These are phyloP conservation scores for Tetrahymena malaccensis DNA, from an alignment of 73 alveolate genomes.

Conservation along the genomic window DNA sequence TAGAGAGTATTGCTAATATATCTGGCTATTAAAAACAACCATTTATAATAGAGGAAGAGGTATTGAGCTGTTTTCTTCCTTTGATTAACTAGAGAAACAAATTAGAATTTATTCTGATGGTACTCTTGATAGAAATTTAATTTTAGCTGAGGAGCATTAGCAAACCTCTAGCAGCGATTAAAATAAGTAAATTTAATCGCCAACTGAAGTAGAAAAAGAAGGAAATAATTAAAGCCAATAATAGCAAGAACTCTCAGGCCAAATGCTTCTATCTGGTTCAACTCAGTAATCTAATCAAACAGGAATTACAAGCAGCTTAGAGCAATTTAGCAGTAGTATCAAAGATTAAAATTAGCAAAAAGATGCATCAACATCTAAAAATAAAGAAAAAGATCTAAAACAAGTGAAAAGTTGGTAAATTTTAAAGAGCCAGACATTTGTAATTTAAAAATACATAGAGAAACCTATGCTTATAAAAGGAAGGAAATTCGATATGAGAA, in stretches of 20 bases:
- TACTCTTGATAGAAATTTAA: not conserved
- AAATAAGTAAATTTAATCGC: not conserved
- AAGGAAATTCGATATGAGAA: conserved; percentile 79
- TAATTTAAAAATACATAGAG: conserved; percentile 67
- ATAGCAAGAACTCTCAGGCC: not conserved
- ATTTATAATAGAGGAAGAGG: conserved; percentile 39
- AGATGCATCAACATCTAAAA: not conserved
- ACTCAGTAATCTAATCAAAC: not conserved
- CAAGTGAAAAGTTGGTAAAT: not conserved
- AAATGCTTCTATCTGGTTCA: not conserved
- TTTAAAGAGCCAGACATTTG: conserved; percentile 14
- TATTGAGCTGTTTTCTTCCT: conserved; percentile 5
- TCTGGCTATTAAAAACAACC: conserved; percentile 32
- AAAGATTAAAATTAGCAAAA: not conserved
- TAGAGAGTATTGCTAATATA: not conserved
- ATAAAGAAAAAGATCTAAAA: not conserved
- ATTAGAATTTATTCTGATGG: conserved; percentile 1
- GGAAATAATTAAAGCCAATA: not conserved
- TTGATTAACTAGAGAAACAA: not conserved
- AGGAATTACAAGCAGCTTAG: not conserved
- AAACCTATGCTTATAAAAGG: conserved; percentile 65
- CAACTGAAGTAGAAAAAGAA: not conserved
- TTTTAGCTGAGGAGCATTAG: not conserved
- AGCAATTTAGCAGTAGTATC: not conserved
- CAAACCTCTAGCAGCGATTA: not conserved